Evolutionary conservation across 805 yeast species (phyloP).

Genomic region (Wickerhamiella spandovensis): DNA sequence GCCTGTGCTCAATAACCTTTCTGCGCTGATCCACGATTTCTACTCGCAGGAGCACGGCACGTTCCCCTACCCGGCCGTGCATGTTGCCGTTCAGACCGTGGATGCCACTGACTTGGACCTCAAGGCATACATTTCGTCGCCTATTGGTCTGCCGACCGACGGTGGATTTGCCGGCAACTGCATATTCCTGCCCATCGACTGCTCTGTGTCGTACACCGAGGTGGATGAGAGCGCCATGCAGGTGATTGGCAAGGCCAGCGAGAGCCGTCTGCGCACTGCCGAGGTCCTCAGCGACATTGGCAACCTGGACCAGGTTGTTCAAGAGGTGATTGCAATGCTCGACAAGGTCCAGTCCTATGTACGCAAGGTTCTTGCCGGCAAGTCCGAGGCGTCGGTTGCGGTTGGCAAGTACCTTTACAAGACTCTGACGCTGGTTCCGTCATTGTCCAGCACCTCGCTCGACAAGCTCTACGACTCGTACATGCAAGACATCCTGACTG

Average conservation of each 20-base stretch:
- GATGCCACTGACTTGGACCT: slow-evolving; percentile 34
- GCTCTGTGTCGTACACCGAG: slow-evolving; percentile 41
- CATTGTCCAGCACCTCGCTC: slow-evolving; percentile 35
- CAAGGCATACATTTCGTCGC: slow-evolving; percentile 70
- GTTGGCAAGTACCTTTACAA: slow-evolving; percentile 57
- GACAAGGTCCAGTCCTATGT: slow-evolving; percentile 28
- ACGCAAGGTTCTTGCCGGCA: slow-evolving; percentile 14
- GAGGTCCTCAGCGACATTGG: slow-evolving; percentile 23
- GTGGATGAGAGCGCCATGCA: slow-evolving; percentile 35
- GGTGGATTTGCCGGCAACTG: slow-evolving; percentile 28
- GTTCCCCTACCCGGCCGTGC: slow-evolving; percentile 64
- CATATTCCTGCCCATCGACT: slow-evolving; percentile 66
- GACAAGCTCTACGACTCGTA: slow-evolving; percentile 53
- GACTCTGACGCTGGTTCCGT: slow-evolving; percentile 27
- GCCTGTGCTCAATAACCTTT: slow-evolving; percentile 49
- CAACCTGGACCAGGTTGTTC: slow-evolving; percentile 24
- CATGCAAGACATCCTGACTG: slow-evolving; percentile 66
- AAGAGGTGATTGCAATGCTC: slow-evolving; percentile 26
- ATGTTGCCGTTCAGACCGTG: slow-evolving; percentile 55
- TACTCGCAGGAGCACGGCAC: slow-evolving; percentile 61
- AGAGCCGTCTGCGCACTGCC: slow-evolving; percentile 21
- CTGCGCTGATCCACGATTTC: slow-evolving; percentile 70
- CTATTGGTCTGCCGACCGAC: slow-evolving; percentile 43
- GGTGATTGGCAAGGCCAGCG: slow-evolving; percentile 25
- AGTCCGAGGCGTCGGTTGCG: slow-evolving; percentile 24